Base-by-base conservation (phyloP, 1,284 basidiomycete species). In the Moesziomyces aphidis region DNA sequence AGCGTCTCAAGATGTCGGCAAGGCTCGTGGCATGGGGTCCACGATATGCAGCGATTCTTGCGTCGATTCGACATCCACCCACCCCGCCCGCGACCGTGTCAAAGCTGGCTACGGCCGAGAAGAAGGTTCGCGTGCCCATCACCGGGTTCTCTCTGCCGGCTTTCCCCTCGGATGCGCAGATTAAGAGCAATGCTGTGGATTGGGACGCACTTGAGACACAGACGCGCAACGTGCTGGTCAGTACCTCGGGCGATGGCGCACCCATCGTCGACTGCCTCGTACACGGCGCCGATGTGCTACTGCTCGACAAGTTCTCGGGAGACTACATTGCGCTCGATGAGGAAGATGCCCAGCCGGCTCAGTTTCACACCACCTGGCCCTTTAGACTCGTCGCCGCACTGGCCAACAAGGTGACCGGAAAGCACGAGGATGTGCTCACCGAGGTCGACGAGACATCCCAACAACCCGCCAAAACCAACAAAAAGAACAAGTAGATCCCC, bases 111-210 rank as follows among this genome's bases (percentile, higher is more conserved):
- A 10, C 44, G 13, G 48, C 46, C 15, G 78, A 81, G 46, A 82
- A 78, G 50, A 84, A 83, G 56, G 81, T 84, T 10, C 56, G 74
- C 2, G 77, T 84, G 0, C 79, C 79, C 1, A 68, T 83, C 22
- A 56, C 63, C 4, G 78, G 78, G n/a, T 80, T 76, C 50, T 57
- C 61, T 36, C 59, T 84, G 23, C 81, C 83, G 5, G 51, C 72
- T 5, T 66, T 64, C 44, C 74, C 70, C 4, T 15, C 54, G 19
- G 22, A 46, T 8, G 26, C 48, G 1, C 67, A 69, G 6, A 62
- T 77, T 48, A 43, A 46, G 21, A 26, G 39, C 15, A 67, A 61
- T 22, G 51, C 36, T 9, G 77, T 77, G 6, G 71, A 83, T 45
- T 84, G 82, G 82, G 78, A 83, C 34, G 63, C 48, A 3, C 72